Base-by-base conservation (phyloP, 495 filamentous ascomycete species). In the Penicillium lagena region DNA sequence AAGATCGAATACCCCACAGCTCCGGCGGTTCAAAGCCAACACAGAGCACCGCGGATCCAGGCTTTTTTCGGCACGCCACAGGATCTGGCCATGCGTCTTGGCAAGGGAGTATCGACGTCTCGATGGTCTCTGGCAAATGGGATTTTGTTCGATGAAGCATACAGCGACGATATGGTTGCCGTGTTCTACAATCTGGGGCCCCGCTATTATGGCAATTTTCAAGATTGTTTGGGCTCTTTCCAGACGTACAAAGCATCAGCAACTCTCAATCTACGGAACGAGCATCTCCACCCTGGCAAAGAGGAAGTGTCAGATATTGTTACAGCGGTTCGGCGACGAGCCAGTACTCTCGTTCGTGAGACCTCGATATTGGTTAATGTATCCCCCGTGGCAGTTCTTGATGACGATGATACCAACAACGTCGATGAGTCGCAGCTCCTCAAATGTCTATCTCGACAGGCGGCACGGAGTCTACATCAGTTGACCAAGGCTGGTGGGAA, bases 191-290 rank as follows among this genome's bases (percentile, higher is more conserved):
- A 89, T 42, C 81, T 98, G 12, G 90, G 93, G 1, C 83, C 87
- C 14, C 82, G 89, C 30, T 98, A 98, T 54, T 81, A 85, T 61
- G 93, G 93, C 2, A 97, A 96, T 58, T 95, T 91, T 54, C 93
- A 98, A 60, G 93, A 98, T 59, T 90, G 89, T 49, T 73, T 98
- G 14, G 93, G 93, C 9, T 91, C 90, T 12, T 96, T 98, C 56
- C 90, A 96, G 58, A 98, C 93, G 0, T 98, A 97, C 59, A 83
- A 83, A 48, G 90, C 94, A n/a, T 96, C 94, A 17, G 90, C 93
- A 12, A 80, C 86, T 22, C 68, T 98, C 22, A 90, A 91, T 45
- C 73, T 96, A 41, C 85, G 89, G 40, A 96, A 96, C 58, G 93
- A 98, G 58, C 77, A 87, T 39, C 77, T 96, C 17, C 89, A 95